Evolutionary conservation across 2,329 filamentous ascomycete species (phyloP).

Genomic region (Cladophialophora immunda): DNA sequence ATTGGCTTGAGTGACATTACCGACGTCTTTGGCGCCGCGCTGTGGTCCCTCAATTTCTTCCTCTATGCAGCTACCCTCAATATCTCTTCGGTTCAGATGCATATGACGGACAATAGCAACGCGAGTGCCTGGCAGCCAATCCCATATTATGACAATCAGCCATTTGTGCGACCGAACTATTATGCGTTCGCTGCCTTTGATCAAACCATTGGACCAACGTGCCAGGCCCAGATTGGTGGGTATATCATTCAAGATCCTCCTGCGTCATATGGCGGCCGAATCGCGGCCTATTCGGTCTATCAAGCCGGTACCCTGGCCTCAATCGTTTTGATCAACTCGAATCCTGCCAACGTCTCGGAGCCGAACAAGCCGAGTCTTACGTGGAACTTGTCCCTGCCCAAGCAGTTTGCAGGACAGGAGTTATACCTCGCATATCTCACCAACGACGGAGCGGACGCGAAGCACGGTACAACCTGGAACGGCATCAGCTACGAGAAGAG

Average conservation of each 20-base stretch:
- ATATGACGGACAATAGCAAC: constrained; percentile 64
- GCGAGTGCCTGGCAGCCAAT: constrained; percentile 61
- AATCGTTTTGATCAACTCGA: constrained; percentile 58
- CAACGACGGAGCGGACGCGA: constrained; percentile 55
- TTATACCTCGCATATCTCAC: constrained; percentile 60
- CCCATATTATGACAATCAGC: constrained; percentile 48
- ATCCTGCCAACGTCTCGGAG: constrained; percentile 52
- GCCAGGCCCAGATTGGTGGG: constrained; percentile 55
- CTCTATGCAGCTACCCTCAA: constrained; percentile 59
- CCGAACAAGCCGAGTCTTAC: constrained; percentile 51
- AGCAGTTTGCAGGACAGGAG: constrained; percentile 50
- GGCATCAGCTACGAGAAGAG: constrained; percentile 57
- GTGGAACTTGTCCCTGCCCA: constrained; percentile 53
- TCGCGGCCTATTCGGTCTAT: constrained; percentile 58
- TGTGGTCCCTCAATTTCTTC: constrained; percentile 64
- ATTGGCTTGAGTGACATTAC: constrained; percentile 57
- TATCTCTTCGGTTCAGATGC: constrained; percentile 59
- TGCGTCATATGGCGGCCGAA: constrained; percentile 50
- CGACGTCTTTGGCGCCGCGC: constrained; percentile 59
- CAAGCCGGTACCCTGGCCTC: constrained; percentile 53
- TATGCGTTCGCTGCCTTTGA: constrained; percentile 62
- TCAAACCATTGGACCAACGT: constrained; percentile 58
- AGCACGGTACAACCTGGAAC: constrained; percentile 56
- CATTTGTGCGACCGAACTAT: constrained; percentile 59
- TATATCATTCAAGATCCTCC: constrained; percentile 46